Evolutionary conservation across 2,329 filamentous ascomycete genomes (phyloP), one percentile per base, ranked within the genome.

Genomic region (Fusarium austroafricanum): DNA sequence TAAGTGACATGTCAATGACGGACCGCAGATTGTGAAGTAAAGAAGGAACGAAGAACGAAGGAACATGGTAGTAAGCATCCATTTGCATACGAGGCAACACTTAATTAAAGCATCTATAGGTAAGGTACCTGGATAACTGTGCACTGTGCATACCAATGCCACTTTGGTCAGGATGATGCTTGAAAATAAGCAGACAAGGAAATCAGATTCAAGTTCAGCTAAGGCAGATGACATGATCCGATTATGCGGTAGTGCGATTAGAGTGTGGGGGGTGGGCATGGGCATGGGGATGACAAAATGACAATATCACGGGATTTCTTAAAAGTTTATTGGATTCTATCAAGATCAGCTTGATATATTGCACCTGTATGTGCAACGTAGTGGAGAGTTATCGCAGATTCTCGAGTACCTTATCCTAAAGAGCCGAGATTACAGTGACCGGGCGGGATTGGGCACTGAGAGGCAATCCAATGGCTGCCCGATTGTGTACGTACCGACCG

Each of bases 201-300:
- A 35, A 35, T 40, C 46, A 33, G 33, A 49, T 51, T 56, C 37
- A 44, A 18, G 51, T 51, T 23, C 61, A 56, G 42, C 37, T 60
- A 61, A 46, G 42, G 47, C 35, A 50, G 47, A 53, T 58, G 53
- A 33, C 59, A 58, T 57, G 52, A 64, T 44, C 71, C 60, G 66
- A 63, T 51, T 63, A 61, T 56, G 71, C 56, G 71, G 71, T 73
- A 59, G 63, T 51, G 65, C 63, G 55, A 66, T 71, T 45, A 50
- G 23, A 59, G 28, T 70, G 70, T 70, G 68, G 65, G 69, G 28
- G 68, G 65, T 33, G 42, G 53, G 56, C 47, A 59, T 59, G 47
- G n/a, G n/a, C n/a, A n/a, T n/a, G n/a, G n/a, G n/a, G n/a, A n/a
- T n/a, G n/a, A 51, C 23, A 51, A 51, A 33, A 29, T 51, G 14